Evolutionary conservation across 257 asterid genomes (phyloP).

Genomic region (Capsicum chinense): DNA sequence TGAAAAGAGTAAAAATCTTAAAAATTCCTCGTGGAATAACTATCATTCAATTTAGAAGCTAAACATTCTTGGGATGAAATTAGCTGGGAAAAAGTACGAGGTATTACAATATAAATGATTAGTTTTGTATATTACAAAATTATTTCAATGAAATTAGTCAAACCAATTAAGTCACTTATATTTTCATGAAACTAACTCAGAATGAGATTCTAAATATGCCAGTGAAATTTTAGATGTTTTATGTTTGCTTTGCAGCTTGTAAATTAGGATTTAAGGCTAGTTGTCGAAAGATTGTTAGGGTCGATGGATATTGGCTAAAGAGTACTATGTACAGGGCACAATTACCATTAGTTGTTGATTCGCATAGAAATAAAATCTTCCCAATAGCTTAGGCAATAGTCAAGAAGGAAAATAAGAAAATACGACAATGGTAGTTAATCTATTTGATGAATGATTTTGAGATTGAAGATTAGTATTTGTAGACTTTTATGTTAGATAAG

Average conservation of each 20-base stretch:
- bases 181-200: not conserved
- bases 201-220: not conserved
- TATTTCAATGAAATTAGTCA: not conserved
- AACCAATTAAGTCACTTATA: not conserved
- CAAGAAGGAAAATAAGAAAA: slow-evolving; percentile 14
- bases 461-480: not conserved
- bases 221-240: not conserved
- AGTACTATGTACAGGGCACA: too few species aligned
- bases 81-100: too few species aligned
- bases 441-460: not conserved
- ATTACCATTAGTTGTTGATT: not conserved
- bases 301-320: not conserved
- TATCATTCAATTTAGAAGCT: too few species aligned
- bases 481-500: too few species aligned
- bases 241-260: not conserved
- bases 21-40: too few species aligned
- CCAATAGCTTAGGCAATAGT: slow-evolving; percentile 36
- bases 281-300: not conserved
- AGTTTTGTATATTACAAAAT: too few species aligned
- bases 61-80: too few species aligned
- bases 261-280: not conserved
- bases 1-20: too few species aligned
- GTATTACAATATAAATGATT: too few species aligned
- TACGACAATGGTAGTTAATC: slow-evolving; percentile 24
- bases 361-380: slow-evolving; percentile 27